phyloP scores from a whole-genome alignment of 1,284 basidiomycete genomes.

The Ustilago cynodontis region DNA sequence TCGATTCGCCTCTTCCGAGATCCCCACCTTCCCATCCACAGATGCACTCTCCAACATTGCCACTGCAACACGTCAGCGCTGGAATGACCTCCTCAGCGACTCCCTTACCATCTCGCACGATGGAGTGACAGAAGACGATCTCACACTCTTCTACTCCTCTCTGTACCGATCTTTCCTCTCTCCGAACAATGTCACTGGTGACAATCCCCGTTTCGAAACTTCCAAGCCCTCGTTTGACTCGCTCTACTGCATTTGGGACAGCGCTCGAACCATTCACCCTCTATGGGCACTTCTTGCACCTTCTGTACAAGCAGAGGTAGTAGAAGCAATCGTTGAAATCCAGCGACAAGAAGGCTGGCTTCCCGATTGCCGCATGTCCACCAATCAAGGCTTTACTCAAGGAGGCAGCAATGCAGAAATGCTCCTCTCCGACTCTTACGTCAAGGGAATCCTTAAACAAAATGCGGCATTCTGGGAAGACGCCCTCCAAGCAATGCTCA shows the following conservation, averaged over 20 bases:
- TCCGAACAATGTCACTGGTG: slow-evolving; percentile 79
- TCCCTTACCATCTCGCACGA: slow-evolving; percentile 18
- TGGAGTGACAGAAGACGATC: slow-evolving; percentile 23
- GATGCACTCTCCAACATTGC: slow-evolving; percentile 14
- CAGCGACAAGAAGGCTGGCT: slow-evolving; percentile 74
- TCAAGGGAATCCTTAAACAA: slow-evolving; percentile 57
- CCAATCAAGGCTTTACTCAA: slow-evolving; percentile 68
- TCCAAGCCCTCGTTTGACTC: slow-evolving; percentile 76
- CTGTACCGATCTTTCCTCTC: slow-evolving; percentile 78
- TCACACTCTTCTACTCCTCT: slow-evolving; percentile 75
- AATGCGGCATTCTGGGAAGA: slow-evolving; percentile 55
- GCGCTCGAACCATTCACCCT: slow-evolving; percentile 34
- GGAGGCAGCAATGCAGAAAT: slow-evolving; percentile 63
- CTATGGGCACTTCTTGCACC: slow-evolving; percentile 37
- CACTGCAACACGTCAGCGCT: slow-evolving; percentile 9
- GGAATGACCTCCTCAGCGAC: slow-evolving; percentile 35
- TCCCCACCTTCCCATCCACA: slow-evolving; percentile 18
- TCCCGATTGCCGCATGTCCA: slow-evolving; percentile 64
- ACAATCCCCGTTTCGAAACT: slow-evolving; percentile 78
- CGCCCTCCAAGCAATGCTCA: slow-evolving; percentile 55
- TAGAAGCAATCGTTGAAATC: slow-evolving; percentile 70
- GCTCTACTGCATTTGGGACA: slow-evolving; percentile 77
- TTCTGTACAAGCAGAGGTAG: slow-evolving; percentile 29
- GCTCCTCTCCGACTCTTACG: slow-evolving; percentile 65
- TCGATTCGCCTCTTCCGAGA: slow-evolving; percentile 29